Evolutionary conservation across 768 basidiomycete species (phyloP), one percentile per base, ranked within the genome.

Genomic region (Gymnopilus junonius): DNA sequence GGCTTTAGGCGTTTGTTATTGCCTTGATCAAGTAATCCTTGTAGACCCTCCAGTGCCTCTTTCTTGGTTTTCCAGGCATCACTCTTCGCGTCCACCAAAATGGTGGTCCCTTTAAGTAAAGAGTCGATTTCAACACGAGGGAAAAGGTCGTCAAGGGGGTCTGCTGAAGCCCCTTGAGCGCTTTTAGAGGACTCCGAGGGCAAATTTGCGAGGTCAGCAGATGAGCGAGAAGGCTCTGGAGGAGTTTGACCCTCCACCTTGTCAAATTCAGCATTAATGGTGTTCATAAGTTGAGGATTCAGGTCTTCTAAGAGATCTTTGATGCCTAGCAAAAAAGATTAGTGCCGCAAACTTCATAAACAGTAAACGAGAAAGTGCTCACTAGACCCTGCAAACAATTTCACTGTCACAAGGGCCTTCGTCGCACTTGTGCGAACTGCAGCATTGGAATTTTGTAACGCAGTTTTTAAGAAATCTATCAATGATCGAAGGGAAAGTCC

Each of bases 1-100:
- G 94, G 85, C 75, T 98, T 98, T 60, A 99, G 74, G 15, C 97
- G 88, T 70, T 97, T 97, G 74, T 99, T 99, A 43, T 86, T 83
- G 54, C 93, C 93, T 76, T 95, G 91, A 70, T 99, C 96, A 34
- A 99, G 77, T 61, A 94, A 84, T 0, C 85, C 87, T 70, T 94
- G 91, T 17, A 99, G 75, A 0, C 82, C 80, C 74, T 99, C 97
- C 61, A 99, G 81, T 3, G 93, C 95, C 70, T 98, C 97, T 74
- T 99, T 99, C 77, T 96, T 91, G 1, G 87, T 88, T 79, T 99
- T 99, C 97, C 97, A 99, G 0, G 94, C 90, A 66, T 97, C 96
- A 68, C 89, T 97, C 78, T 94, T 95, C 10, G 90, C 83, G 69
- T 95, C 94, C 2, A 88, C 82, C 15, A 97, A 76, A 50, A 96